Evolutionary conservation across 164 flowering plant species (phyloP), one percentile per base, ranked within the genome.

Genomic region (Houttuynia cordata): DNA sequence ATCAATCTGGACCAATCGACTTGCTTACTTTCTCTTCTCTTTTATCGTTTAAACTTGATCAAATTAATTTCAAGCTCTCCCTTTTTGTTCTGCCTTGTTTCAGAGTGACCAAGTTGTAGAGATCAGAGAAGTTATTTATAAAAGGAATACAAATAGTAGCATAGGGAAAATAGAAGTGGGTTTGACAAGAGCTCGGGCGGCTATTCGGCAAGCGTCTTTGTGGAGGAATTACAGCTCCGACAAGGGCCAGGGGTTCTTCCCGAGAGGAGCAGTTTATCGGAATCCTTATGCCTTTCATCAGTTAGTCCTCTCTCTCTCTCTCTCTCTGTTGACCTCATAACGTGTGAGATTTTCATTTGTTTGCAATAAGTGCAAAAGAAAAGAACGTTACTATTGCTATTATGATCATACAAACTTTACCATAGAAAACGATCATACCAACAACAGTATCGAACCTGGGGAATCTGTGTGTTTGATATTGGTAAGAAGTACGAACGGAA

Each of bases 201-300:
- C 81, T 7, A 83, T 85, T 59, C 71, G 69, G 1, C 67, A 12
- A 57, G 90, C 80, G 12, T 70, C 23, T 40, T 23, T 40, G 13
- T 42, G 25, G 20, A 47, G 51, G 45, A 55, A 41, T 37, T 55
- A 40, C 53, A 63, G 40, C 25, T 55, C 53, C 23, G 7, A 45
- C 18, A 40, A 47, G 42, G 23, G 21, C 10, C 10, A 47, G 19
- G 20, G 23, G 1, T 63, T 63, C 41, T 41, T 67, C 23, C 70
- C 70, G 9, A 45, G 45, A 25, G 67, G 63, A 41, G 54, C n/a
- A 21, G 64, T 87, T 20, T 87, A 84, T 54, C 84, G 76, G n/a
- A 84, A 84, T 56, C 74, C 85, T 22, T 47, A 56, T 53, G 80
- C 82, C 51, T 87, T 87, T 69, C 72, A 73, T 67, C 88, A 61